phyloP scores from a whole-genome alignment of 2,329 filamentous ascomycete genomes.

The Xylaria sp. region DNA sequence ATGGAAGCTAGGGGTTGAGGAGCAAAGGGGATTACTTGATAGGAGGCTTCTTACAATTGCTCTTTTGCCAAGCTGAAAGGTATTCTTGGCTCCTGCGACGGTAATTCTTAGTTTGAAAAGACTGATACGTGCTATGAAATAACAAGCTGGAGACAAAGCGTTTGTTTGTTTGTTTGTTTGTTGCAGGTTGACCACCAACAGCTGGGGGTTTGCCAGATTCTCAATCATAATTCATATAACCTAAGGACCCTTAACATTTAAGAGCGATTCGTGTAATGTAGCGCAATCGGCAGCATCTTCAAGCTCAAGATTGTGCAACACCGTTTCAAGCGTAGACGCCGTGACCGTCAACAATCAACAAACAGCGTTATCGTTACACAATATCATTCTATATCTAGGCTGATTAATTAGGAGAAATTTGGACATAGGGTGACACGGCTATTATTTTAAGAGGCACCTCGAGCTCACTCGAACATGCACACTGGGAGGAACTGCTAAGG shows the following conservation, averaged over 20 bases:
- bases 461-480: background rate
- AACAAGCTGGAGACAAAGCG: background rate
- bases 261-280: background rate
- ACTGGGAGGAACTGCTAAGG: background rate
- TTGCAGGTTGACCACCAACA: too few species aligned
- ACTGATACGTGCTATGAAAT: too few species aligned
- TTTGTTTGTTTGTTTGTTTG: background rate
- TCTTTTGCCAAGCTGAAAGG: background rate
- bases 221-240: too few species aligned
- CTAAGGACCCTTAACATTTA: too few species aligned
- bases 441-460: background rate
- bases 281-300: background rate
- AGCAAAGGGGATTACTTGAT: background rate
- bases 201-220: background rate
- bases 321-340: constrained; percentile 4
- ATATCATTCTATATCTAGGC: background rate
- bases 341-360: constrained; percentile 1
- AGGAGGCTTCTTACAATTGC: background rate
- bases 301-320: constrained; percentile 17
- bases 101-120: background rate
- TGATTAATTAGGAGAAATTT: background rate
- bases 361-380: too few species aligned
- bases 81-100: background rate
- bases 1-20: background rate
- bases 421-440: background rate